These are phyloP conservation scores for Scleroderma bovista DNA, from an alignment of 768 basidiomycete species.

Conservation along the genomic window DNA sequence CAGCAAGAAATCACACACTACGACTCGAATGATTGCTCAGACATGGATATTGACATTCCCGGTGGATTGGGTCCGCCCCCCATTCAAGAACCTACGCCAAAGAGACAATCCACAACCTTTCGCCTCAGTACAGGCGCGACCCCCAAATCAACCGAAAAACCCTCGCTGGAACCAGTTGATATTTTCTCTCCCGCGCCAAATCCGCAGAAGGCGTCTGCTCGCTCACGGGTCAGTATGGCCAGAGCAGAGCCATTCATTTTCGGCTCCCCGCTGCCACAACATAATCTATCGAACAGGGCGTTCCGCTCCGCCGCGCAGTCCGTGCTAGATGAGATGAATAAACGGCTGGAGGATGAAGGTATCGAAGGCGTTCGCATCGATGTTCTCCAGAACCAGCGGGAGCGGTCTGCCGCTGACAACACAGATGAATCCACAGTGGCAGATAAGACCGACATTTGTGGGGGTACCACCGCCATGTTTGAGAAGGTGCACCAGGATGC, in stretches of 20 bases:
- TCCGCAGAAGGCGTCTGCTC: constrained; percentile 9
- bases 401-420: background rate
- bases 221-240: constrained; percentile 19
- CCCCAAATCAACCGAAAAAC: constrained; percentile 25
- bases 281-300: constrained; percentile 56
- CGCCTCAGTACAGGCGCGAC: constrained; percentile 20
- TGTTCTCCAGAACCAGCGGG: constrained; percentile 34
- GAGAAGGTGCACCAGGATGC: constrained; percentile 57
- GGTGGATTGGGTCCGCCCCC: constrained; percentile 23
- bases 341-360: constrained; percentile 54
- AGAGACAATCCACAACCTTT: constrained; percentile 3
- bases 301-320: constrained; percentile 63
- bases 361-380: constrained; percentile 42
- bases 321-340: constrained; percentile 81
- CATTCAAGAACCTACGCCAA: constrained; percentile 17
- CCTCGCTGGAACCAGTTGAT: constrained; percentile 28
- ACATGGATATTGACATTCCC: constrained; percentile 35
- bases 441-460: constrained; percentile 6
- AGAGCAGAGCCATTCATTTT: constrained; percentile 59
- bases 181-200: constrained; percentile 38
- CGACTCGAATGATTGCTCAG: constrained; percentile 21
- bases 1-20: constrained; percentile 9
- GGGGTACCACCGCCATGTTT: constrained; percentile 35
- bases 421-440: constrained; percentile 1
- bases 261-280: constrained; percentile 65